Base-by-base conservation (phyloP, 2,329 filamentous ascomycete species). In the Ophiostoma himal-ulmi region DNA sequence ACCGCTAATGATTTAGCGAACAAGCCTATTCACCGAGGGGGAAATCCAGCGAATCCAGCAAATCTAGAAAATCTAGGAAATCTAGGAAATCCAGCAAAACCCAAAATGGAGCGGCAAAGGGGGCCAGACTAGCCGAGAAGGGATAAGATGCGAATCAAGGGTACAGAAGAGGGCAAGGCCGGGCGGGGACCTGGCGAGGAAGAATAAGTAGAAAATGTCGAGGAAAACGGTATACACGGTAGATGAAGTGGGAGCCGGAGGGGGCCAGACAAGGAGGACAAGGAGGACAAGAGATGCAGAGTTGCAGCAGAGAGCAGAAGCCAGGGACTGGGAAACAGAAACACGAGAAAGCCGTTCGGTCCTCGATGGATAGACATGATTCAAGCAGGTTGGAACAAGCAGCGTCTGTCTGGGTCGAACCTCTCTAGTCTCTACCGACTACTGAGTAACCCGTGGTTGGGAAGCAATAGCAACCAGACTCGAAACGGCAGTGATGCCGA, bases 1-100 rank as follows among this genome's bases (percentile, higher is more conserved):
- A 57, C 52, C 52, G 22, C 52, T 26, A 57, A 57, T 6, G 44
- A 17, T 22, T 26, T 22, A 22, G 8, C 52, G 22, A 57, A 20
- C 22, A 57, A 57, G 52, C 52, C n/a, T 57, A 26, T 57, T 57
- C 52, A 57, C 52, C 52, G 52, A 57, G 52, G 52, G 52, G 52
- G 17, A 13, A 48, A 7, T 39, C 30, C 3, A 30, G 30, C 30
- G 4, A 30, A 30, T 1, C 26, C 3, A 30, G 26, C 30, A 30
- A 30, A 30, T 3, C n/a, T n/a, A n/a, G n/a, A n/a, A n/a, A n/a
- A n/a, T n/a, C n/a, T n/a, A n/a, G n/a, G n/a, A n/a, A n/a, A n/a
- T n/a, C n/a, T n/a, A n/a, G n/a, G n/a, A n/a, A n/a, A n/a, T 5
- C 17, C 5, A 48, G 44, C 17, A 48, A 57, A 26, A 57, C 22